phyloP scores from a whole-genome alignment of 2,329 filamentous ascomycete genomes.

The Colletotrichum godetiae region DNA sequence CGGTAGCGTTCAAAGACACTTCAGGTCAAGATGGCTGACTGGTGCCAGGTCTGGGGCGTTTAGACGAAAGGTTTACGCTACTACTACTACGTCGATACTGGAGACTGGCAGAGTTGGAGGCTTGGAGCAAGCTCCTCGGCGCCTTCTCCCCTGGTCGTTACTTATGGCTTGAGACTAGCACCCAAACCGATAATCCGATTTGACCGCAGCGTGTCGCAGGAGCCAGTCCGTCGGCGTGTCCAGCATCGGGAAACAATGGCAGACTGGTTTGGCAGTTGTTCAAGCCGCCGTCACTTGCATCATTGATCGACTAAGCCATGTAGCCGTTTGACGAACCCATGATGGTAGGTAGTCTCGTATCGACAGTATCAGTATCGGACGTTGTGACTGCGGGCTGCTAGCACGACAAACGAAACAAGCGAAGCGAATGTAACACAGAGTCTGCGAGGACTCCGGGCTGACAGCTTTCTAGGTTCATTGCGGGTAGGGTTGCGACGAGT shows the following conservation, averaged over 20 bases:
- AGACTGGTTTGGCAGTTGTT: conserved; percentile 19
- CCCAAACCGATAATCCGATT: background rate
- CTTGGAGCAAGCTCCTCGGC: conserved; percentile 3
- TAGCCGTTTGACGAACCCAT: conserved; percentile 17
- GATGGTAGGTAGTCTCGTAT: background rate
- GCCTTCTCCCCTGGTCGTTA: conserved; percentile 31
- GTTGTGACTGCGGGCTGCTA: background rate
- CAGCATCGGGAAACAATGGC: conserved; percentile 20
- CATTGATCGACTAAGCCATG: conserved; percentile 10
- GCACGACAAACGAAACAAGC: background rate
- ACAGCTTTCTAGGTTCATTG: background rate
- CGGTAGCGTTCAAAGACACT: conserved; percentile 5
- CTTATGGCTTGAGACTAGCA: conserved; percentile 29
- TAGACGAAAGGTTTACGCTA: conserved; percentile 24
- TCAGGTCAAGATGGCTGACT: conserved; percentile 3
- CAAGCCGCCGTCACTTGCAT: conserved; percentile 26
- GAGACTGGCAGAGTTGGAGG: background rate
- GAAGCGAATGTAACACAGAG: background rate
- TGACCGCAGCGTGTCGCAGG: conserved; percentile 23
- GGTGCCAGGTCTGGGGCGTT: conserved; percentile 6
- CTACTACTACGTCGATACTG: background rate
- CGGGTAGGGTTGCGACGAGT: background rate
- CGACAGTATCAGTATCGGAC: background rate
- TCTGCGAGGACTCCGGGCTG: background rate
- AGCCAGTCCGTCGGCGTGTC: conserved; percentile 20